Conservation (phyloP, 768 basidiomycete species). For the Suillus sp. region DNA sequence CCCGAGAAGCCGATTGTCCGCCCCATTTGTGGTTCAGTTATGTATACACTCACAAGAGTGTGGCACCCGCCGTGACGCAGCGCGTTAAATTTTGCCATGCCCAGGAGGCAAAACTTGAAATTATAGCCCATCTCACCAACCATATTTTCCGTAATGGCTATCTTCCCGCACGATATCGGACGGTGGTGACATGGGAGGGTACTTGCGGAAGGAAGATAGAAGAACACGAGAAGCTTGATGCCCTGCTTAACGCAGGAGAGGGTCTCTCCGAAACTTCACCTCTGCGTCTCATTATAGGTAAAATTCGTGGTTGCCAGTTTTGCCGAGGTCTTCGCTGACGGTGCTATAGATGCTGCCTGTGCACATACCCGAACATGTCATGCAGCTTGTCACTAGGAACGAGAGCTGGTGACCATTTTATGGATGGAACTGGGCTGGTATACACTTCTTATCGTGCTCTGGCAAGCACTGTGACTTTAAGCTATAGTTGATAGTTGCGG, state of each 20-base stretch:
- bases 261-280: constrained; percentile 24
- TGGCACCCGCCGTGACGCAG: constrained; percentile 40
- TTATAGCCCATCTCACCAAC: constrained; percentile 50
- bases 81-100: constrained; percentile 41
- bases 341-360: constrained; percentile 14
- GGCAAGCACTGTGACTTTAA: constrained; percentile 1
- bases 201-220: constrained; percentile 37
- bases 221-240: constrained; percentile 30
- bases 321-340: neutral
- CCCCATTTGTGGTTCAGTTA: constrained; percentile 49
- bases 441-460: constrained; percentile 3
- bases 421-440: neutral
- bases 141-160: constrained; percentile 46
- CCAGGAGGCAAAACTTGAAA: constrained; percentile 36
- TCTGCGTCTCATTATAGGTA: constrained; percentile 25
- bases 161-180: constrained; percentile 35
- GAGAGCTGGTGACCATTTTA: constrained; percentile 1
- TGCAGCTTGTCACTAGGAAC: constrained; percentile 10
- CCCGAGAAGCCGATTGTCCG: constrained; percentile 40
- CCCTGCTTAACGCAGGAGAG: constrained; percentile 22
- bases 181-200: constrained; percentile 45
- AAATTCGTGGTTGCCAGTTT: neutral
- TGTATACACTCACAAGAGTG: constrained; percentile 37
- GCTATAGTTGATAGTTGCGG: constrained; percentile 10
- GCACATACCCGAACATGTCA: constrained; percentile 15